These are phyloP conservation scores for Yamadazyma laniorum DNA, from an alignment of 805 yeast genomes.

Conservation along the genomic window DNA sequence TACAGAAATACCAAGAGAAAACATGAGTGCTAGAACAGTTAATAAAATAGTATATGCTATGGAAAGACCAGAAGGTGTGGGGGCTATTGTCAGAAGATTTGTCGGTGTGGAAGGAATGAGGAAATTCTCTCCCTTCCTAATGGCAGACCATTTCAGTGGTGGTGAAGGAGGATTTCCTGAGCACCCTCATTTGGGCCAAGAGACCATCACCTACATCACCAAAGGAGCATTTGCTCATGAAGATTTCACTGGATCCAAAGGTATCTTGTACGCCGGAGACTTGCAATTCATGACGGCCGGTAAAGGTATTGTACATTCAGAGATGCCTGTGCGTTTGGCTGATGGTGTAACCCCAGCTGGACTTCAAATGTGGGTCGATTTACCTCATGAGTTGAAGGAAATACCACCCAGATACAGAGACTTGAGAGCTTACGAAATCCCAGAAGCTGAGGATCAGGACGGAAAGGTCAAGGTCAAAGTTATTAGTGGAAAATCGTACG, in stretches of 20 bases:
- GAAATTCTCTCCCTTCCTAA: conserved; percentile 76
- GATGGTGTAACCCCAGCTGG: conserved; percentile 53
- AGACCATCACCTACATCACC: conserved; percentile 33
- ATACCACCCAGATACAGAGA: conserved; percentile 77
- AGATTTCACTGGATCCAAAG: conserved; percentile 84
- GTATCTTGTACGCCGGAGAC: conserved; percentile 77
- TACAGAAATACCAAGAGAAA: neutral
- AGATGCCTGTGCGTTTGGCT: conserved; percentile 68
- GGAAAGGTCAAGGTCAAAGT: conserved; percentile 63
- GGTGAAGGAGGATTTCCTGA: conserved; percentile 60
- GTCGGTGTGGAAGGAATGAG: conserved; percentile 68
- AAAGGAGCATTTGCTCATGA: conserved; percentile 41
- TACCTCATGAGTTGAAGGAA: conserved; percentile 62
- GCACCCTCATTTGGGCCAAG: conserved; percentile 42
- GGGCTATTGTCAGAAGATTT: conserved; percentile 82
- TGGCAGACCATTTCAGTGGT: conserved; percentile 71
- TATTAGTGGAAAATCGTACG: conserved; percentile 74
- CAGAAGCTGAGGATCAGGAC: conserved; percentile 63
- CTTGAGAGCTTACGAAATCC: conserved; percentile 66
- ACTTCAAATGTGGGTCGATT: conserved; percentile 86
- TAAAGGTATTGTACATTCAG: conserved; percentile 80
- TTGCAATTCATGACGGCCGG: conserved; percentile 95
- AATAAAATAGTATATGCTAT: conserved; percentile 43
- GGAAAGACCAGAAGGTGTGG: conserved; percentile 82
- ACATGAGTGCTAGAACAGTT: conserved; percentile 27